Evolutionary conservation across 1,284 basidiomycete genomes (phyloP), one percentile per base, ranked within the genome.

Genomic region (Psilocybe mexicana): DNA sequence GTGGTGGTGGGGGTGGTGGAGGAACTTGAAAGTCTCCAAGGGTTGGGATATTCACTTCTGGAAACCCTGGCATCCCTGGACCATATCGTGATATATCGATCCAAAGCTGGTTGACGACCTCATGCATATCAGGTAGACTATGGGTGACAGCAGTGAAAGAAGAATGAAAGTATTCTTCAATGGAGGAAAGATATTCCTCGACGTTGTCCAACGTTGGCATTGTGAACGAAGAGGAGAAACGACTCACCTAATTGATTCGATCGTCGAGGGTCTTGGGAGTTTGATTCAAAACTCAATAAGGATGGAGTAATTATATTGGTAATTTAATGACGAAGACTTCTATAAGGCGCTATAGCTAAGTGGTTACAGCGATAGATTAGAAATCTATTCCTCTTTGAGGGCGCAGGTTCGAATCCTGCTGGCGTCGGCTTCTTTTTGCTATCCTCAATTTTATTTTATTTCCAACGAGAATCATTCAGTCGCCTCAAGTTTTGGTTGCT

Each of bases 71-170:
- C 52, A 89, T 77, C 56, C 80, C 78, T 23, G 89, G 90, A 26
- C 90, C 89, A 70, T 89, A 92, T 52, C 90, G 85, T 50, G 87
- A 81, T 63, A 93, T 83, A 67, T 93, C 90, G 26, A 83, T 74
- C 87, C 88, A 92, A 55, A 92, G 77, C 43, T 86, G 81, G 63
- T 86, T 79, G n/a, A 87, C 72, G 23, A 83, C 80, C 60, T 88
- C 84, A 53, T 82, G 80, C 52, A 92, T 74, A 62, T 78, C 82
- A 33, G 85, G 83, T 52, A 90, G 71, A 65, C 85, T 83, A 33
- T 82, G 78, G 2, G 83, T 79, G 7, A 82, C 84, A 30, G 80
- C 75, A 25, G 80, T 75, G n/a, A 88, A 68, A 2, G 87, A 84
- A 25, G 79, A 76, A 52, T 80, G 77, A 65, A 92, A 72, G 61